These are phyloP conservation scores for Aspergillus brasiliensis DNA, from an alignment of 2,329 filamentous ascomycete genomes.

Conservation along the genomic window DNA sequence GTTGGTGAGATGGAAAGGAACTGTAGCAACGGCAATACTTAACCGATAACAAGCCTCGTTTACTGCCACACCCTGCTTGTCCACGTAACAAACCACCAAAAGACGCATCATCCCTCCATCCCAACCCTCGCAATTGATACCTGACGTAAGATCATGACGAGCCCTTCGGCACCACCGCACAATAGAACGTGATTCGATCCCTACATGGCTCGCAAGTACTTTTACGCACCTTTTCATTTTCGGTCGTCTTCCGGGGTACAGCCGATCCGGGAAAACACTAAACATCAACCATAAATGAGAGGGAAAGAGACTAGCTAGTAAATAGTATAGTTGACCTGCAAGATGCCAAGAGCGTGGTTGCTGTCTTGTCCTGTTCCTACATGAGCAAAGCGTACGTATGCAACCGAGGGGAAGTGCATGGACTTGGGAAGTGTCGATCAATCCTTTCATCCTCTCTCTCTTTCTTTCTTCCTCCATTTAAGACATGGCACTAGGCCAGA, in stretches of 20 bases:
- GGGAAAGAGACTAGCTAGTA: not conserved
- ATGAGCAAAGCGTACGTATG: not conserved
- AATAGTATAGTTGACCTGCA: not conserved
- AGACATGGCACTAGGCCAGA: conserved; percentile 16
- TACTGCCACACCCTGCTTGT: not conserved
- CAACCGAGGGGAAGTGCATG: not conserved
- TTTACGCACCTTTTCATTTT: too few species aligned
- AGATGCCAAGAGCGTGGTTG: not conserved
- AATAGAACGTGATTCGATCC: not conserved
- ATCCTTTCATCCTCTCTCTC: not conserved
- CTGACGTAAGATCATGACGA: conserved; percentile 11
- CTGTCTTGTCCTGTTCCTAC: not conserved
- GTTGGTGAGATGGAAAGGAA: not conserved
- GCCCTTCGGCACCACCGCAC: not conserved
- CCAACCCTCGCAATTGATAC: not conserved
- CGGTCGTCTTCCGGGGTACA: not conserved
- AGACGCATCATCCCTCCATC: conserved; percentile 5
- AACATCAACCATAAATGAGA: not conserved
- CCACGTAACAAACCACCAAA: conserved; percentile 4
- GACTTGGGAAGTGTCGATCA: not conserved
- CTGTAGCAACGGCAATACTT: not conserved
- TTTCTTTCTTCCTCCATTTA: conserved; percentile 1
- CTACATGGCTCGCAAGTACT: not conserved
- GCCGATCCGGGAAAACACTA: not conserved
- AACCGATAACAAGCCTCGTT: not conserved